Base-by-base conservation (phyloP, 495 filamentous ascomycete genomes). In the Hypoxylon fuscum region DNA sequence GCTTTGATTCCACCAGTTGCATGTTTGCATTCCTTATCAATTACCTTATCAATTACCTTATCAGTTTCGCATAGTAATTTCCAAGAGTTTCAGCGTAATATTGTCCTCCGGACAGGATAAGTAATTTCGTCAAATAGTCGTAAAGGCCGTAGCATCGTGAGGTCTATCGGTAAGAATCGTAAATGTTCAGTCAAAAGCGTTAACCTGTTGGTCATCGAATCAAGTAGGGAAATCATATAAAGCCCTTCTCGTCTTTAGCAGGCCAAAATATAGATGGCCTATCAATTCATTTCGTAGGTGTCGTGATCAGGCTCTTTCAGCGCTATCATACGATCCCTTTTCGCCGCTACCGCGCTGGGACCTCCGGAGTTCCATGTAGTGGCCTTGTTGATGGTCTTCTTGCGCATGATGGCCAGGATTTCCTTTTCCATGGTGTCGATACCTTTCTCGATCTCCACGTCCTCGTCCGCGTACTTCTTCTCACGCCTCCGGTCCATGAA, bases 371-470 rank as follows among this genome's bases (percentile, higher is more conserved):
- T 72, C 76, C 76, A 85, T 9, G 81, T 84, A 27, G 72, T 59
- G 29, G 70, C 74, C 64, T 81, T 85, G 53, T 73, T 81, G 74
- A 84, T 67, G 5, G 81, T 83, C 59, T 77, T 73, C 75, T 79
- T 77, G 37, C 82, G 66, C 80, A 85, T 83, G 27, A 71, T 72
- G 15, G 72, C 73, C 72, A 83, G 77, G 55, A 84, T 84, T 57
- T 80, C 71, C 52, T 61, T 72, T 73, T 84, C 82, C 81, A 85
- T 83, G 49, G 68, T 66, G 48, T 81, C 77, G 53, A 84, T 83
- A 10, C 80, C 78, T 43, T 70, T 69, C 71, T 83, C 82, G 42
- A 83, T 74, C 47, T 80, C 75, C 5, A 31, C 17, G 55, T 85
- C 82, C 55, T 84, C 81, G 5, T 49, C 15, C 15, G 70, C 72